Evolutionary conservation across 177 flowering plant species (phyloP), one percentile per base, ranked within the genome.

Genomic region (Telopea speciosissima): DNA sequence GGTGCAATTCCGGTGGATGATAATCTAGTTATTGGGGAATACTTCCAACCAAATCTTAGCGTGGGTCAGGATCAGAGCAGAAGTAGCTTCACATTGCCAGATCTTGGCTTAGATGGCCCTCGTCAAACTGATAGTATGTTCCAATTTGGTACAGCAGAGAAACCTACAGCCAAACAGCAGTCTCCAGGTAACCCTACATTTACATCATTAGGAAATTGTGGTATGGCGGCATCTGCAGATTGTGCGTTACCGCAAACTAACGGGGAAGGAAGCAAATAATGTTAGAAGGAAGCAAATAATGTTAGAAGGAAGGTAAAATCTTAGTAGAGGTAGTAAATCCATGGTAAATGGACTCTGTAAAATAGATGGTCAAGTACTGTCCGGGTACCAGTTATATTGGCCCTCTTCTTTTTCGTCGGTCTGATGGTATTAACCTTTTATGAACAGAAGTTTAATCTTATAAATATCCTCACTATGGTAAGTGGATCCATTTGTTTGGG

Each of bases 1-100:
- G 85, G 87, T 25, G 84, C 76, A 25, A 76, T 84, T 70, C 81
- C 86, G 7, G 59, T 80, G 17, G 86, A 70, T 56, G 77, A 72
- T 40, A 77, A 72, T 71, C 25, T 73, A 52, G 70, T 59, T 21
- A 70, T 77, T 8, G 74, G 74, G 63, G 81, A 79, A 65, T 72
- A 73, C 70, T 77, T 81, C 62, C 79, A 79, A 67, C 80, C 74
- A 67, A 83, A 79, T 66, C 66, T 61, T 4, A 42, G 60, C 66
- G 64, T 79, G 25, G 49, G 72, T 8, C 80, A 73, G 24, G 28
- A 79, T 17, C 80, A 72, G 40, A 75, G 60, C 63, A 58, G 63
- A 24, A 66, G 65, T 66, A 73, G 62, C 59, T 36, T 54, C 54
- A 24, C 59, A 21, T 63, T 71, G 62, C 72, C 75, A 22, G 72